These are phyloP conservation scores for Stephanodiscus minutulus DNA, from an alignment of 108 stramenopile species.

Conservation along the genomic window DNA sequence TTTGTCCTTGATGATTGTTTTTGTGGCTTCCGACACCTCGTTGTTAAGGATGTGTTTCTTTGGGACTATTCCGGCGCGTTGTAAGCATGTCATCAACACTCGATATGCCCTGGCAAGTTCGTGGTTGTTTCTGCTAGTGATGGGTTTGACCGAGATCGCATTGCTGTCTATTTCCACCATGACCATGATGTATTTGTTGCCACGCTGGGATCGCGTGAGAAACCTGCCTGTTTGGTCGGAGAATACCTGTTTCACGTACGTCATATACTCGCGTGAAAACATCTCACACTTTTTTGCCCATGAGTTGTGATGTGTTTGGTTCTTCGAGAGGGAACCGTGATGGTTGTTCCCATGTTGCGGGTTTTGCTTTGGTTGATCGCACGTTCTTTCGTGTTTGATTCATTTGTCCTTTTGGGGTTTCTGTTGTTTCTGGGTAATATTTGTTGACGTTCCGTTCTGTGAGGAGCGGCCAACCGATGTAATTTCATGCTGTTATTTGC, in stretches of 20 bases:
- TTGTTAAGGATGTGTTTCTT: not conserved
- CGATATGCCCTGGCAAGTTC: too few relatives aligned
- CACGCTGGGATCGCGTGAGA: not conserved
- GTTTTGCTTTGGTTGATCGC: not conserved
- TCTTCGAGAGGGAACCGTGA: too few relatives aligned
- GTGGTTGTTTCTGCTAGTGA: too few relatives aligned
- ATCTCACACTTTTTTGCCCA: not conserved
- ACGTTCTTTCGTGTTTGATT: not conserved
- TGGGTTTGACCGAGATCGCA: constrained; percentile 7
- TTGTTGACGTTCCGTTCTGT: constrained; percentile 11
- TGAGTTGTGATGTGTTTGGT: not conserved
- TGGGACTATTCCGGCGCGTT: not conserved
- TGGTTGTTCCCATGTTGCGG: not conserved
- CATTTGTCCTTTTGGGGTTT: constrained; percentile 31
- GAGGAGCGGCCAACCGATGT: constrained; percentile 17
- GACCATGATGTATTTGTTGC: constrained; percentile 25
- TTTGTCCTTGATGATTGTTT: not conserved
- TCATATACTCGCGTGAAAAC: constrained; percentile 2
- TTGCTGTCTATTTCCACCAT: constrained; percentile 47
- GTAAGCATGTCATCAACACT: too few relatives aligned
- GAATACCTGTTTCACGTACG: constrained; percentile 3
- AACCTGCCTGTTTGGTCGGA: constrained; percentile 29
- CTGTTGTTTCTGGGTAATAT: constrained; percentile 17
- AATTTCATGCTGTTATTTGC: constrained; percentile 9
- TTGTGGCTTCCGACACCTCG: not conserved